Percentiles rank a stretch among this genome's conserved stretches.
Conservation (phyloP, 1,284 basidiomycete genomes). For the Ceratobasidium sp. region DNA sequence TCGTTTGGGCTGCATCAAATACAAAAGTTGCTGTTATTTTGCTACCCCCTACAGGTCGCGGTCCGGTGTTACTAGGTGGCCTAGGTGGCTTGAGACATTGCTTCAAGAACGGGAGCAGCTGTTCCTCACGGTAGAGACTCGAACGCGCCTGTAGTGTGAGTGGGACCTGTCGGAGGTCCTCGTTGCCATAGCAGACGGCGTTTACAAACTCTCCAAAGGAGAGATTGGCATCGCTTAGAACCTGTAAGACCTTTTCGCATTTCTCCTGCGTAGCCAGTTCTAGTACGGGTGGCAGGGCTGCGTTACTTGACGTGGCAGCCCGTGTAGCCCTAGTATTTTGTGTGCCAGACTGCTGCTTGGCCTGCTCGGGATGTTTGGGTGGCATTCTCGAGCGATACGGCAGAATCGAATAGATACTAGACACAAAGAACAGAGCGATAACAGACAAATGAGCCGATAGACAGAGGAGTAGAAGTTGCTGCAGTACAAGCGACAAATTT, state of each 20-base stretch:
- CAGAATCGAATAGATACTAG: too few relatives aligned
- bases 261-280: background rate
- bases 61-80: background rate
- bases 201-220: background rate
- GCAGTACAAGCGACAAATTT: too few relatives aligned
- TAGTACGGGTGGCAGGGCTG: background rate
- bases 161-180: background rate
- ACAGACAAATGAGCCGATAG: too few relatives aligned
- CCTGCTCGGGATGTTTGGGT: too few relatives aligned
- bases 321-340: background rate
- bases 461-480: too few relatives aligned
- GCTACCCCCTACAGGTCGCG: background rate
- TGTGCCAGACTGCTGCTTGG: too few relatives aligned
- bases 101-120: background rate
- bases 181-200: conserved; percentile 1
- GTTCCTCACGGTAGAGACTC: background rate
- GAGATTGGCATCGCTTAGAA: background rate
- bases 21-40: background rate
- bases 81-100: background rate
- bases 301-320: background rate
- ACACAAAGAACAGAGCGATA: too few relatives aligned
- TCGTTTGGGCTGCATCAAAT: background rate
- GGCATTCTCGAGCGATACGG: too few relatives aligned
- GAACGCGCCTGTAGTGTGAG: too few relatives aligned
- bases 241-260: background rate